Percentiles rank a stretch among this genome's conserved stretches.
phyloP scores from a whole-genome alignment of 139 green algal species.

The Auxenochlorella protothecoides region DNA sequence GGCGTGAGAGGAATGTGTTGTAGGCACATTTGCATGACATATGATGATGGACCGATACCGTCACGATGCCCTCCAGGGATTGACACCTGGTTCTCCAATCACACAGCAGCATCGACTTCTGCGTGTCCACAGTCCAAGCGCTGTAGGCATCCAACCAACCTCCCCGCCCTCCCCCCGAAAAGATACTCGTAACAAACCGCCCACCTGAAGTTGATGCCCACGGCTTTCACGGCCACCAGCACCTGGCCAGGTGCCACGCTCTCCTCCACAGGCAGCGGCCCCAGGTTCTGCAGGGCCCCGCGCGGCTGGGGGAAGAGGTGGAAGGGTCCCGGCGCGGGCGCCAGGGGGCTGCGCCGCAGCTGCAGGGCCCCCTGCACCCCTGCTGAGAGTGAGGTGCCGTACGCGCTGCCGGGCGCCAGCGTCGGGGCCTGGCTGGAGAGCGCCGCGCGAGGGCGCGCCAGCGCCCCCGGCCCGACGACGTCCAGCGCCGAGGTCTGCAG shows the following conservation, averaged over 20 bases:
- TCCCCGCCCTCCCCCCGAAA: too few species aligned
- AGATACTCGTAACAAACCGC: background rate
- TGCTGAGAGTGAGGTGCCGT: background rate
- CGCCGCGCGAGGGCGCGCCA: background rate
- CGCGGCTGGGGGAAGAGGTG: slow-evolving; percentile 34
- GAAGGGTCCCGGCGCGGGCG: slow-evolving; percentile 10
- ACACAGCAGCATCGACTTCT: too few species aligned
- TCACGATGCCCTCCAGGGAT: too few species aligned
- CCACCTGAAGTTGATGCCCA: slow-evolving; percentile 49
- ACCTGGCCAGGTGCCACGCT: slow-evolving; percentile 14
- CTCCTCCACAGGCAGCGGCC: slow-evolving; percentile 9
- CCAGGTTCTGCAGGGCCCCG: slow-evolving; percentile 48
- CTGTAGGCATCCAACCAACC: too few species aligned
- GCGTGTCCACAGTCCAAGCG: too few species aligned
- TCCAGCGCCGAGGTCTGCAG: background rate
- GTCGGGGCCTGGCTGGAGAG: background rate
- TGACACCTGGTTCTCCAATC: too few species aligned
- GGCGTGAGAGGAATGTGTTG: too few species aligned
- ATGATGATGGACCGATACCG: too few species aligned
- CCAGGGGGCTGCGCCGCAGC: slow-evolving; percentile 5
- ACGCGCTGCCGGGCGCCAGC: slow-evolving; percentile 1
- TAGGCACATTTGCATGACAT: too few species aligned
- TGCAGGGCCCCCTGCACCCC: background rate
- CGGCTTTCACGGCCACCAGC: slow-evolving; percentile 31
- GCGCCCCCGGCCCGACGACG: slow-evolving; percentile 13